Evolutionary conservation across 495 filamentous ascomycete species (phyloP).

Genomic region (Xylaria curta): DNA sequence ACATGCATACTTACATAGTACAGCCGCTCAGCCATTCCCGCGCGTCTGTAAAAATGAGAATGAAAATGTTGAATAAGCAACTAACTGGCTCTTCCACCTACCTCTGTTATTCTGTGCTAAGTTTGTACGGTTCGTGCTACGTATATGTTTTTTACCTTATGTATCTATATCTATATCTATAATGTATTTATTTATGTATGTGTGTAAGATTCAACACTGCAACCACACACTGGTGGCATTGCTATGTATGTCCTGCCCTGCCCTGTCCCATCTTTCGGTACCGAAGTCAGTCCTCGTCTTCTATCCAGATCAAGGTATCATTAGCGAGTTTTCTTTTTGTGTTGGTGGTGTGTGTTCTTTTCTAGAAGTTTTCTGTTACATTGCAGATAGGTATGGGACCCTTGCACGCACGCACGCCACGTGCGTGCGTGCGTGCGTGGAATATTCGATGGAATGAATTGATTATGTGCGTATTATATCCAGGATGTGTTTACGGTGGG

Average conservation of each 20-base stretch:
- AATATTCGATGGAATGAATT: not conserved
- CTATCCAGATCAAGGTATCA: not conserved
- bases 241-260: not conserved
- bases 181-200: constrained; percentile 1
- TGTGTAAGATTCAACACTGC: not conserved
- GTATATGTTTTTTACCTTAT: not conserved
- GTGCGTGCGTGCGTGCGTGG: constrained; percentile 31
- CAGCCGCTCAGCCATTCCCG: not conserved
- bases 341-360: not conserved
- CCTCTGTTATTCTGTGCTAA: constrained; percentile 19
- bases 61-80: not conserved
- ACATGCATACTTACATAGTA: not conserved
- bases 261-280: not conserved
- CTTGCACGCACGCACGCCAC: constrained; percentile 1
- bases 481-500: not conserved
- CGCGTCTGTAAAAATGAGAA: not conserved
- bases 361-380: constrained; percentile 38
- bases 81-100: not conserved
- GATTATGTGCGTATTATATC: constrained; percentile 5
- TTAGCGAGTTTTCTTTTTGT: constrained; percentile 4
- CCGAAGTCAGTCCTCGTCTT: not conserved
- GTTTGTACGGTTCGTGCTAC: not conserved
- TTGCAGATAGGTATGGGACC: constrained; percentile 12
- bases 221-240: constrained; percentile 4
- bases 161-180: not conserved